Evolutionary conservation across 202 grass and related monocot genomes (phyloP), one percentile per base, ranked within the genome.

Genomic region (Panicum virgatum): DNA sequence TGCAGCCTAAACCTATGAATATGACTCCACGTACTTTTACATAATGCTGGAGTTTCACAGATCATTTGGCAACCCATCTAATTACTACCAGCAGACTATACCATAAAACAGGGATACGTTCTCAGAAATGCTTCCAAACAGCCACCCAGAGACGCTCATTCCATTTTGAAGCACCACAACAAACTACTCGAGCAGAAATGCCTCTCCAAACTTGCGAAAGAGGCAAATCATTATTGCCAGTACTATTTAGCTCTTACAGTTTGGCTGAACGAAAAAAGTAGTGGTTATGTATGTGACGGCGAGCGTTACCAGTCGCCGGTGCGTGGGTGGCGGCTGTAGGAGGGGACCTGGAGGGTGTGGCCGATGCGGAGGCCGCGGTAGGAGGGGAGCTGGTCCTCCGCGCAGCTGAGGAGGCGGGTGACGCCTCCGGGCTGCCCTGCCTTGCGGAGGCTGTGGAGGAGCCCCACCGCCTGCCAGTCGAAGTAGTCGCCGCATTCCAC

Each of bases 401-500:
- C 72, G 84, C 92, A 98, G 77, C 92, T 95, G 34, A 98, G 87
- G 58, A 98, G 92, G 39, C 89, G 85, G 61, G 96, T 98, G 62
- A 96, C 61, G 45, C 89, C 89, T 22, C 96, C 96, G 32, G 92
- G 92, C 62, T 96, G 96, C 61, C 80, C 20, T 0, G 90, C 92
- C 85, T 98, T 98, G 57, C 83, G 83, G 52, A 93, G 85, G 85
- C 92, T 98, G 78, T 93, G 96, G 58, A 98, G 87, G 72, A 98
- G 75, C 65, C 96, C 96, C 77, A 93, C 92, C 54, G 92, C 87
- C 83, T 98, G 92, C 96, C 92, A 98, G 83, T 98, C 92, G 87
- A 96, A 98, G 87, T 98, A 98, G 74, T 96, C 81, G 77, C 94
- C 87, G 78, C 92, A 98, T 54, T 98, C 96, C 80, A 98, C 92